phyloP scores from a whole-genome alignment of 495 filamentous ascomycete species.

The Xylaria cubensis region DNA sequence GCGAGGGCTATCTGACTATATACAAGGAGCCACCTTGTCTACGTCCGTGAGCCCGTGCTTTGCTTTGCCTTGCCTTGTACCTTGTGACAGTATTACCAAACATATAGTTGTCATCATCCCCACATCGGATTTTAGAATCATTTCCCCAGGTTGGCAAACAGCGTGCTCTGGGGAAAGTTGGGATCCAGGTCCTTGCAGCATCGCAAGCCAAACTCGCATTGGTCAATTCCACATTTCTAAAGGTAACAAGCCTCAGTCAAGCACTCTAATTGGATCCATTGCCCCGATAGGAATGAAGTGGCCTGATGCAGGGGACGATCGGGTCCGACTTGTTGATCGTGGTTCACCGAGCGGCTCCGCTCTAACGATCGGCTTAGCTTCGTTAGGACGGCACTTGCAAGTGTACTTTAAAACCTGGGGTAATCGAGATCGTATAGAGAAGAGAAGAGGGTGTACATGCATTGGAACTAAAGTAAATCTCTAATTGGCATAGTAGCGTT shows the following conservation, averaged over 20 bases:
- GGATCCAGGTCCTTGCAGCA: constrained; percentile 1
- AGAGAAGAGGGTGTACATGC: neutral
- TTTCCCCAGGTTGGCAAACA: neutral
- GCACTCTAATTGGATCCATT: neutral
- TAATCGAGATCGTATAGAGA: neutral
- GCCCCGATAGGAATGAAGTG: neutral
- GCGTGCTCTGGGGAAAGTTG: constrained; percentile 1
- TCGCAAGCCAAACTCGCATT: neutral
- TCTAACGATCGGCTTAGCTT: constrained; percentile 3
- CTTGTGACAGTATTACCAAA: neutral
- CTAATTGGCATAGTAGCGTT: neutral
- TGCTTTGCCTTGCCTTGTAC: too few species aligned
- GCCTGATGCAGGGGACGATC: constrained; percentile 1
- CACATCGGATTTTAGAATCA: neutral
- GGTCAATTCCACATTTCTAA: neutral
- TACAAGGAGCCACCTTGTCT: too few species aligned
- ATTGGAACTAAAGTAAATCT: neutral
- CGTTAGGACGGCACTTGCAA: neutral
- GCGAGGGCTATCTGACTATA: too few species aligned
- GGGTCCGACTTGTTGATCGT: constrained; percentile 10
- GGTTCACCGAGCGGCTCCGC: constrained; percentile 16
- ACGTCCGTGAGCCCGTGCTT: too few species aligned
- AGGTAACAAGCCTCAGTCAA: neutral
- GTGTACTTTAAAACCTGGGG: neutral
- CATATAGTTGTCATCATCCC: neutral